phyloP scores from a whole-genome alignment of 306 rosid genomes.

The Macrotyloma uniflorum region DNA sequence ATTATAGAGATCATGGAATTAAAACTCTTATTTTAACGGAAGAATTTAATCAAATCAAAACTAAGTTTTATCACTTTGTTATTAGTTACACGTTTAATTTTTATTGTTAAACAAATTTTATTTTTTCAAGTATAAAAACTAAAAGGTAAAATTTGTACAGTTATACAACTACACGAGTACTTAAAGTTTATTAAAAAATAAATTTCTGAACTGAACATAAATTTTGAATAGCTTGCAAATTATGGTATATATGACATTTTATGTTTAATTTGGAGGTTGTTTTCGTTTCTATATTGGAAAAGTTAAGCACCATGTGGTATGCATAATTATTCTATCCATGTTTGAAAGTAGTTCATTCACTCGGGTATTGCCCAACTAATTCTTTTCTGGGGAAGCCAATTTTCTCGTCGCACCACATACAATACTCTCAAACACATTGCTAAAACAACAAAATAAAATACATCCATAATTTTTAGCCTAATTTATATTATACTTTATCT shows the following conservation, averaged over 20 bases:
- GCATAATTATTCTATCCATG: not conserved
- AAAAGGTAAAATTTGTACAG: too few species aligned
- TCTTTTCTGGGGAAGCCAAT: not conserved
- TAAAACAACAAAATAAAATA: not conserved
- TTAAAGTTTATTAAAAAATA: not conserved
- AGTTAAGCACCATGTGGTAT: conserved; percentile 6
- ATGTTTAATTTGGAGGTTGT: not conserved
- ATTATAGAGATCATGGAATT: not conserved
- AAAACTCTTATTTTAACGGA: too few species aligned
- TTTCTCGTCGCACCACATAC: not conserved
- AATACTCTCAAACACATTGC: not conserved
- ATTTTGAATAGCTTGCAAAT: not conserved
- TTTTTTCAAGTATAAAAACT: too few species aligned
- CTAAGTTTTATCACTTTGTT: too few species aligned
- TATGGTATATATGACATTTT: not conserved
- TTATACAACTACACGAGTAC: too few species aligned
- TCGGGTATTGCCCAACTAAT: conserved; percentile 4
- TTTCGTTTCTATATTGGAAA: not conserved
- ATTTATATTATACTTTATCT: not conserved
- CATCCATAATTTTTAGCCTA: not conserved
- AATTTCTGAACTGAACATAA: not conserved
- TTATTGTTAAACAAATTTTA: too few species aligned
- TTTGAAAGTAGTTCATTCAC: conserved; percentile 10
- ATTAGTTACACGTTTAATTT: too few species aligned
- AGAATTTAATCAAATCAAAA: too few species aligned